phyloP scores from a whole-genome alignment of 495 filamentous ascomycete species.

The Aspergillus haitiensis region DNA sequence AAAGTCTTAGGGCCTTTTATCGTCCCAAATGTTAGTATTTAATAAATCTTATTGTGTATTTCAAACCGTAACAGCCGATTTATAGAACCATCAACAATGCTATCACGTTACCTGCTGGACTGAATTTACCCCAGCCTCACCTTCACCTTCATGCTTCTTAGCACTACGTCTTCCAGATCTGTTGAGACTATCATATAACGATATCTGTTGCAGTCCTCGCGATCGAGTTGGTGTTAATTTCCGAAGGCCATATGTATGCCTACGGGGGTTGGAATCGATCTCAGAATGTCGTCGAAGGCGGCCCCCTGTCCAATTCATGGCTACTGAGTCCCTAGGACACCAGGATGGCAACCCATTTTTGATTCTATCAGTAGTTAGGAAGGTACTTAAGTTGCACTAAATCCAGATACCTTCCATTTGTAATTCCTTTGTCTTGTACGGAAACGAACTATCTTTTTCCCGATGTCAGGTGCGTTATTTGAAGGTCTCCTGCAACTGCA shows the following conservation, averaged over 20 bases:
- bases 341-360: background rate
- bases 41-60: too few relatives aligned
- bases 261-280: conserved; percentile 32
- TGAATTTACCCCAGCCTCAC: background rate
- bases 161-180: background rate
- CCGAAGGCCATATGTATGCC: conserved; percentile 27
- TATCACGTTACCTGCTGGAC: conserved; percentile 2
- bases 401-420: too few relatives aligned
- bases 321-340: background rate
- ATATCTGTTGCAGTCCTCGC: conserved; percentile 21
- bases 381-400: background rate
- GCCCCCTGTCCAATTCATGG: conserved; percentile 51
- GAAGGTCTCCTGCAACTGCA: too few relatives aligned
- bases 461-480: too few relatives aligned
- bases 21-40: background rate
- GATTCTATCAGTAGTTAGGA: background rate
- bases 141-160: background rate
- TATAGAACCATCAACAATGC: background rate
- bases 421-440: too few relatives aligned
- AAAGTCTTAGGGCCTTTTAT: background rate
- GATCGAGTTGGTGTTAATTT: conserved; percentile 21
- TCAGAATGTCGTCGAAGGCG: conserved; percentile 42
- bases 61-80: too few relatives aligned
- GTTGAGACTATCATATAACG: conserved; percentile 11
- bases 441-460: too few relatives aligned